Conservation (phyloP, 495 filamentous ascomycete genomes). For the Lepidopterella palustris region DNA sequence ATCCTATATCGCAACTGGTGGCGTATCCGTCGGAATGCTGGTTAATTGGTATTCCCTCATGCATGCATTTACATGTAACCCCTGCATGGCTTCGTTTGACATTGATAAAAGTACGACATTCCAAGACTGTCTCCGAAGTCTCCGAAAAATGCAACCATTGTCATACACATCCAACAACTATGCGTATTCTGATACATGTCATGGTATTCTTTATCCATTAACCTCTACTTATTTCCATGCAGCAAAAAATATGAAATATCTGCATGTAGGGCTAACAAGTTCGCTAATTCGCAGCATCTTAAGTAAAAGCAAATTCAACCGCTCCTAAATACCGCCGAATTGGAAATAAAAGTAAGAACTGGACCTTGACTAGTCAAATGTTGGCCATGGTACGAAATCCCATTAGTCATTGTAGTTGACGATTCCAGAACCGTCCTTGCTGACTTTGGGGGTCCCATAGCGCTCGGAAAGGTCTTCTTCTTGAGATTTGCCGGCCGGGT, state of each 20-base stretch:
- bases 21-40: too few species aligned
- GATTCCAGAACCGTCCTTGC: slow-evolving; percentile 55
- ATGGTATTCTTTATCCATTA: background rate
- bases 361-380: background rate
- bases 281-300: slow-evolving; percentile 16
- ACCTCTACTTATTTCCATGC: background rate
- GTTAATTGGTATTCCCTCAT: too few species aligned
- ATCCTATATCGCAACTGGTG: too few species aligned
- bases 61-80: too few species aligned
- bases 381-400: background rate
- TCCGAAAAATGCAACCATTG: background rate
- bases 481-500: slow-evolving; percentile 49
- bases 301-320: background rate
- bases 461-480: slow-evolving; percentile 50
- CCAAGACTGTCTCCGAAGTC: too few species aligned
- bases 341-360: background rate
- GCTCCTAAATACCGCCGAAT: background rate
- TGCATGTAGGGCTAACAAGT: background rate
- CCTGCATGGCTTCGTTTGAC: too few species aligned
- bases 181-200: background rate
- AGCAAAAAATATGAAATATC: background rate
- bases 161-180: background rate
- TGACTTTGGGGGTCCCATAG: slow-evolving; percentile 47
- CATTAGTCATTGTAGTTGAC: slow-evolving; percentile 59
- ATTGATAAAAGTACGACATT: too few species aligned